phyloP scores from a whole-genome alignment of 495 filamentous ascomycete genomes.

The Gamarada debralockiae region DNA sequence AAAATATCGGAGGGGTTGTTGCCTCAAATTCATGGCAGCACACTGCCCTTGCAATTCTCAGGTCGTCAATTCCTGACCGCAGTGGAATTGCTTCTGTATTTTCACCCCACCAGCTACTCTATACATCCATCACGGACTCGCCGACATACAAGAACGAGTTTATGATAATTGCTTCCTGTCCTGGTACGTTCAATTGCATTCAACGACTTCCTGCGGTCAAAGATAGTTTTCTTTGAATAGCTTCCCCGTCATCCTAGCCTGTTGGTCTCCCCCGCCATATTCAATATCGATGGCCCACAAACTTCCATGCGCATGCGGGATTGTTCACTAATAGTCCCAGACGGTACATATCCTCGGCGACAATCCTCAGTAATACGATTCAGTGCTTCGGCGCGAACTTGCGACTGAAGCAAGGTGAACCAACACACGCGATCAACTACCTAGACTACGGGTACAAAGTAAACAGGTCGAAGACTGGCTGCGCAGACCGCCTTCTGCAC shows the following conservation, averaged over 20 bases:
- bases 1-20: not conserved
- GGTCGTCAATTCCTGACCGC: too few relatives aligned
- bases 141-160: not conserved
- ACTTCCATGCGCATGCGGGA: not conserved
- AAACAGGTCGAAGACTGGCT: constrained; percentile 17
- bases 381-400: not conserved
- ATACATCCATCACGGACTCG: not conserved
- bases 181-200: constrained; percentile 23
- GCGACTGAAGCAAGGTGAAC: constrained; percentile 2
- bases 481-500: not conserved
- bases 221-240: not conserved
- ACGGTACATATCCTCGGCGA: constrained; percentile 3
- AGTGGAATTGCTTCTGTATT: not conserved
- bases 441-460: constrained; percentile 8
- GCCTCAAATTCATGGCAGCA: not conserved
- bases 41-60: too few relatives aligned
- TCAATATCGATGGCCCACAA: not conserved
- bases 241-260: constrained; percentile 10
- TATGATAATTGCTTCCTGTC: constrained; percentile 4
- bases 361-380: not conserved
- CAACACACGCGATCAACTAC: constrained; percentile 28
- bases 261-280: constrained; percentile 16
- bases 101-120: not conserved
- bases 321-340: constrained; percentile 12
- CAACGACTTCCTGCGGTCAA: not conserved